Percentiles rank a stretch among this genome's conserved stretches.
Conservation (phyloP, 2,329 filamentous ascomycete species). For the Trichoderma sp. region DNA sequence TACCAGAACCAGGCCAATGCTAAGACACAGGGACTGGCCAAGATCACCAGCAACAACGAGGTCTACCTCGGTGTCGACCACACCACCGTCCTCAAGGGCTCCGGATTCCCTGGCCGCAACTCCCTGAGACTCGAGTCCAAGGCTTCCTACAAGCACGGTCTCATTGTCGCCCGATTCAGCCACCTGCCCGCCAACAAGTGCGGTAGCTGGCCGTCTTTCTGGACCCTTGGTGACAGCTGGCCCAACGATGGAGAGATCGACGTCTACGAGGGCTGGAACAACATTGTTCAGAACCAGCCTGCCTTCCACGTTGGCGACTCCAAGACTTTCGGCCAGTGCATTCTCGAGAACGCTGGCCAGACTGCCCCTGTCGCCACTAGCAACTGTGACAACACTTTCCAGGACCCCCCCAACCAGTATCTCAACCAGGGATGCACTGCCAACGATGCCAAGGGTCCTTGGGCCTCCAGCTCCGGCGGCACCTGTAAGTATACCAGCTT, state of each 20-base stretch:
- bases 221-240: slow-evolving; percentile 54
- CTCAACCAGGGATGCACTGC: slow-evolving; percentile 41
- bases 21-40: slow-evolving; percentile 34
- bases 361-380: slow-evolving; percentile 31
- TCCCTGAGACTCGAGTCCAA: slow-evolving; percentile 66
- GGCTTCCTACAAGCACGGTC: slow-evolving; percentile 59
- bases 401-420: slow-evolving; percentile 33
- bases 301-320: slow-evolving; percentile 52
- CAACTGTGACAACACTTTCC: slow-evolving; percentile 43
- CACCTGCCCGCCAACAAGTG: slow-evolving; percentile 66
- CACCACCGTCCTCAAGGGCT: slow-evolving; percentile 25
- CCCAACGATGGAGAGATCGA: slow-evolving; percentile 63
- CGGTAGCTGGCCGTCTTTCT: slow-evolving; percentile 70
- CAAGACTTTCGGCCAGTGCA: slow-evolving; percentile 34
- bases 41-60: slow-evolving; percentile 29
- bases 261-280: slow-evolving; percentile 65
- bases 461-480: slow-evolving; percentile 38
- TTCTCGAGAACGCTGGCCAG: slow-evolving; percentile 31
- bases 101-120: slow-evolving; percentile 37
- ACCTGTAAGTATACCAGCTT: slow-evolving; percentile 38
- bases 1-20: slow-evolving; percentile 44
- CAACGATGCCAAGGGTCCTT: slow-evolving; percentile 38
- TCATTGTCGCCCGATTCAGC: slow-evolving; percentile 65
- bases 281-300: slow-evolving; percentile 51
- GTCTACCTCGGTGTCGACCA: slow-evolving; percentile 42